phyloP scores from a whole-genome alignment of 352 stramenopile genomes.

The Phytophthora litchii region DNA sequence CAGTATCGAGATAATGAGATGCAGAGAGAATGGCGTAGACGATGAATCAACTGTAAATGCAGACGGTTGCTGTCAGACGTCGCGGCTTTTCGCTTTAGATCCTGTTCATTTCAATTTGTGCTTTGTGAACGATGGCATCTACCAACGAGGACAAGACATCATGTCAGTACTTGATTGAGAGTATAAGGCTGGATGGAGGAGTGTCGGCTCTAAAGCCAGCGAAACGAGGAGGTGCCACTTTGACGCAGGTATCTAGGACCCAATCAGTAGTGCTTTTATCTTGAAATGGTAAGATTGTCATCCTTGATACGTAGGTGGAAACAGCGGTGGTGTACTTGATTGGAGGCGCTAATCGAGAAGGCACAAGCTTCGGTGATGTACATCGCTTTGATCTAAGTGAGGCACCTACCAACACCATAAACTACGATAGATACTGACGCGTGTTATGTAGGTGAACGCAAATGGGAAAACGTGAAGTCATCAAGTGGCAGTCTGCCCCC shows the following conservation, averaged over 20 bases:
- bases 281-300: background rate
- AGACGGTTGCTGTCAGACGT: conserved; percentile 15
- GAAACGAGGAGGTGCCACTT: conserved; percentile 52
- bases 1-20: conserved; percentile 29
- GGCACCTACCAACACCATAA: background rate
- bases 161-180: conserved; percentile 6
- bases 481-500: conserved; percentile 33
- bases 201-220: conserved; percentile 18
- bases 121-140: background rate
- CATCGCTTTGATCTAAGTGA: conserved; percentile 61
- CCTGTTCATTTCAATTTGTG: conserved; percentile 22
- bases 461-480: conserved; percentile 33
- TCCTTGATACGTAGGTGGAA: conserved; percentile 22
- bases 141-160: conserved; percentile 8
- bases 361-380: conserved; percentile 58
- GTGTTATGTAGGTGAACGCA: conserved; percentile 6
- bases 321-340: conserved; percentile 60
- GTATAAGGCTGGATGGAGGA: conserved; percentile 5
- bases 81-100: conserved; percentile 21
- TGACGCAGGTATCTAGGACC: conserved; percentile 45
- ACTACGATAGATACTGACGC: background rate
- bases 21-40: too few species aligned
- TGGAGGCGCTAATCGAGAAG: conserved; percentile 62
- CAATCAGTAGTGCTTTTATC: background rate
- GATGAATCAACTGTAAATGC: background rate